phyloP scores from a whole-genome alignment of 345 rosid genomes.

The Pistacia integerrima region DNA sequence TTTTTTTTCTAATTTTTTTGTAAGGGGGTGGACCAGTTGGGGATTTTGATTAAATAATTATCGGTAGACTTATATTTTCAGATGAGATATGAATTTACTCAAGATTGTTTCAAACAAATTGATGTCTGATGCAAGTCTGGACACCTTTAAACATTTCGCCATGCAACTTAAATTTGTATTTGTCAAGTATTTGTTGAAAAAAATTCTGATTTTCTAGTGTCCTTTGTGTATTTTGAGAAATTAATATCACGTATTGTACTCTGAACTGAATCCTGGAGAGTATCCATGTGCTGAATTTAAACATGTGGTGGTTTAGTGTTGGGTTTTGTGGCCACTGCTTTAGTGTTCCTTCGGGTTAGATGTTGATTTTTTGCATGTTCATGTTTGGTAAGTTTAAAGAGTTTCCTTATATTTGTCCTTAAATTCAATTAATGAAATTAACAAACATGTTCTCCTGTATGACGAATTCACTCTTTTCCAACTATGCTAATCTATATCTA shows the following conservation, averaged over 20 bases:
- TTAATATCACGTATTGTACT: too few relatives aligned
- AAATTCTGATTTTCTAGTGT: not conserved
- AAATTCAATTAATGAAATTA: constrained; percentile 5
- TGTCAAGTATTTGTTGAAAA: not conserved
- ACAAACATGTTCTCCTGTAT: not conserved
- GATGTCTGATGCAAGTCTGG: not conserved
- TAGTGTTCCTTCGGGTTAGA: not conserved
- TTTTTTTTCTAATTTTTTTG: not conserved
- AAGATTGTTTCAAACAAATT: not conserved
- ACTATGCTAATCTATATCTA: not conserved
- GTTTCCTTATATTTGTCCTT: not conserved
- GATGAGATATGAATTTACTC: not conserved
- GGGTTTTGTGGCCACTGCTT: not conserved
- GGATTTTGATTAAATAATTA: too few relatives aligned
- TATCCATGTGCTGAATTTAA: not conserved
- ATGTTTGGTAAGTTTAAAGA: not conserved
- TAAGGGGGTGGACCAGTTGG: too few relatives aligned
- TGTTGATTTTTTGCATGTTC: not conserved
- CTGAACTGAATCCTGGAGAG: not conserved
- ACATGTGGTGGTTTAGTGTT: not conserved
- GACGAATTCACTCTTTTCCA: constrained; percentile 4
- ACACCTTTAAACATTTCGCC: not conserved
- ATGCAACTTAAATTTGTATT: not conserved
- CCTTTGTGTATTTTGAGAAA: not conserved
- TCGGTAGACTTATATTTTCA: too few relatives aligned